phyloP scores from a whole-genome alignment of 805 yeast species.

The Schwanniomyces pseudopolymorphus region DNA sequence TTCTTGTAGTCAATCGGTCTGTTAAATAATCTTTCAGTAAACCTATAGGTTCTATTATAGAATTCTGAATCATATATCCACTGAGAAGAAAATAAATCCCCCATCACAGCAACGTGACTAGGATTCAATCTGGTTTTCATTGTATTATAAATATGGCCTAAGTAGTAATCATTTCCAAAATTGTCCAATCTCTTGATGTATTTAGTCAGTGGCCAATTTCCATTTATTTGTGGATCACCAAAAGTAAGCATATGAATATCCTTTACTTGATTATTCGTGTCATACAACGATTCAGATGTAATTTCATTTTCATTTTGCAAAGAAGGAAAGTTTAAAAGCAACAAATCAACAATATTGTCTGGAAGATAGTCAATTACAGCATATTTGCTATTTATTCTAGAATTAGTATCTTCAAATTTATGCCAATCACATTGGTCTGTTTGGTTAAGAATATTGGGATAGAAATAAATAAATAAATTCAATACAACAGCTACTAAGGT shows the following conservation, averaged over 20 bases:
- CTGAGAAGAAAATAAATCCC: constrained; percentile 90
- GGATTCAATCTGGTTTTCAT: constrained; percentile 70
- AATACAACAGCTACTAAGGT: constrained; percentile 43
- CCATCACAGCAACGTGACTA: constrained; percentile 82
- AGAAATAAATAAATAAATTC: constrained; percentile 70
- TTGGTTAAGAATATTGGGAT: constrained; percentile 57
- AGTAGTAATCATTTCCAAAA: constrained; percentile 83
- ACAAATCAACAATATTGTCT: constrained; percentile 9
- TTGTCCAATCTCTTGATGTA: constrained; percentile 77
- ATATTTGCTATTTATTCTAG: constrained; percentile 5
- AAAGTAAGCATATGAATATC: constrained; percentile 73
- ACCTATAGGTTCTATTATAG: constrained; percentile 73
- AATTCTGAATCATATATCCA: constrained; percentile 92
- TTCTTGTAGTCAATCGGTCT: constrained; percentile 51
- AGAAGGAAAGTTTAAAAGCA: constrained; percentile 21
- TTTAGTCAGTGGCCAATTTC: constrained; percentile 71
- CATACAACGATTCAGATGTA: constrained; percentile 9
- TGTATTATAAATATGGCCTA: constrained; percentile 76
- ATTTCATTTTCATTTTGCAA: constrained; percentile 5
- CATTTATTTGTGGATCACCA: constrained; percentile 98
- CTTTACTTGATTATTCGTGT: constrained; percentile 21
- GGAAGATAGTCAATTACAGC: constrained; percentile 10
- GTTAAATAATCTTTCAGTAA: constrained; percentile 66
- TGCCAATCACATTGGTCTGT: constrained; percentile 63
- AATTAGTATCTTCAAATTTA: constrained; percentile 10